These are phyloP conservation scores for Triticum monococcum DNA, from an alignment of 176 grass and related monocot species.

Conservation along the genomic window DNA sequence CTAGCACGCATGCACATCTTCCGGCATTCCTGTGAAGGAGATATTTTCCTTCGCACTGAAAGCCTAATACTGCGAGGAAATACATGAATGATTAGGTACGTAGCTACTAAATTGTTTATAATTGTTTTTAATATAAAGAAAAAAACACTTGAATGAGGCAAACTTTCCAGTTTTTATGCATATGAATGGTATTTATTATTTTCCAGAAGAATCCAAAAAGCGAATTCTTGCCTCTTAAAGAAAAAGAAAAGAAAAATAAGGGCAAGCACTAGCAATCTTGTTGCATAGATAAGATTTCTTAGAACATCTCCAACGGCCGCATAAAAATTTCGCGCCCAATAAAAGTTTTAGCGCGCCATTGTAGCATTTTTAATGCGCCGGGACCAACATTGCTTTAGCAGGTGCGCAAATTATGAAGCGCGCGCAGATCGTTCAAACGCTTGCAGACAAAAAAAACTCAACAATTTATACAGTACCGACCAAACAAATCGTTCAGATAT, in stretches of 20 bases:
- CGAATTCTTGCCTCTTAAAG: background rate
- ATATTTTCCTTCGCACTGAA: conserved; percentile 42
- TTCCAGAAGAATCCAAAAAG: background rate
- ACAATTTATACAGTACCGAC: background rate
- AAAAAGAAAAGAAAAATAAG: background rate
- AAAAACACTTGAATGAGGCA: background rate
- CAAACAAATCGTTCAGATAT: background rate
- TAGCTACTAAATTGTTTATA: background rate
- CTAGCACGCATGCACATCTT: conserved; percentile 79
- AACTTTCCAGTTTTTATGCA: background rate
- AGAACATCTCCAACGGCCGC: background rate
- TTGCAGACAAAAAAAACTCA: too few species aligned
- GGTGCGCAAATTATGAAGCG: too few species aligned
- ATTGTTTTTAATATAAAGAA: background rate
- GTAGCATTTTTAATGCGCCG: too few species aligned
- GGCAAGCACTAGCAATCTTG: background rate
- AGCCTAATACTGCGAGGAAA: conserved; percentile 19
- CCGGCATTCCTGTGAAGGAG: conserved; percentile 62
- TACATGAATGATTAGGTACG: background rate
- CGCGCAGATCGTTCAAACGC: background rate
- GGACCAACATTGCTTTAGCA: too few species aligned
- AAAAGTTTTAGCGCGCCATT: too few species aligned
- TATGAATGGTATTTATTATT: background rate
- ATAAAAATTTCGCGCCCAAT: too few species aligned
- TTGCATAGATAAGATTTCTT: background rate